Percentiles rank a stretch among this genome's conserved stretches.
Conservation (phyloP, 129 eudicot species). For the Silybum marianum region DNA sequence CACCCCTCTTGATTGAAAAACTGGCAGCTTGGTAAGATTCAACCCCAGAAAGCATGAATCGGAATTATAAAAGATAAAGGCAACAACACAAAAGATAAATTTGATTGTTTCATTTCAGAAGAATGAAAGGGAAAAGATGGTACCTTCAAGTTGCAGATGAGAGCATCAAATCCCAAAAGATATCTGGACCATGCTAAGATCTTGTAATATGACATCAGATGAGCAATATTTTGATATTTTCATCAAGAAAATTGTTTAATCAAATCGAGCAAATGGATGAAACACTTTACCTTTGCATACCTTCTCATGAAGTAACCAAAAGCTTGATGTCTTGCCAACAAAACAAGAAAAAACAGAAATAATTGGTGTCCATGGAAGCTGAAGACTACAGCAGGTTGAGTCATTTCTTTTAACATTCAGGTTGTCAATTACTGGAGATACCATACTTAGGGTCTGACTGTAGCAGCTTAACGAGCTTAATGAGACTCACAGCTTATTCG, state of each 20-base stretch:
- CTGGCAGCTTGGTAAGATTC: neutral
- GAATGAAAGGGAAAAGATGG: neutral
- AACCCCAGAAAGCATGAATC: neutral
- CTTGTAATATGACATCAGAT: constrained; percentile 6
- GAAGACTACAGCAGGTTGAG: neutral
- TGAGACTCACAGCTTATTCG: no score
- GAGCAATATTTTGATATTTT: neutral
- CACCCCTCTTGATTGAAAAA: neutral
- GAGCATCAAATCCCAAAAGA: constrained; percentile 2
- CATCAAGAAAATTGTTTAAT: neutral
- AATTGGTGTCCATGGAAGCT: neutral
- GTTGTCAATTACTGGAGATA: neutral
- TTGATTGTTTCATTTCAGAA: neutral
- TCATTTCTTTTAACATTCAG: constrained; percentile 4
- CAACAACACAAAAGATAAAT: neutral
- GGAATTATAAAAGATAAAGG: neutral
- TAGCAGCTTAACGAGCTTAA: no score
- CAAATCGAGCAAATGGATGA: neutral
- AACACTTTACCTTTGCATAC: neutral
- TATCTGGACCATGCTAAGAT: neutral
- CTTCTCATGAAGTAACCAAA: neutral
- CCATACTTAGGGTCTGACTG: neutral
- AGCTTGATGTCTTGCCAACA: neutral
- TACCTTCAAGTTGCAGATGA: constrained; percentile 7
- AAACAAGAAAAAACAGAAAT: neutral